Percentiles rank a stretch among this genome's conserved stretches.
These are phyloP conservation scores for Toxoplasma gondii DNA, from an alignment of 169 alveolate genomes.

Conservation along the genomic window DNA sequence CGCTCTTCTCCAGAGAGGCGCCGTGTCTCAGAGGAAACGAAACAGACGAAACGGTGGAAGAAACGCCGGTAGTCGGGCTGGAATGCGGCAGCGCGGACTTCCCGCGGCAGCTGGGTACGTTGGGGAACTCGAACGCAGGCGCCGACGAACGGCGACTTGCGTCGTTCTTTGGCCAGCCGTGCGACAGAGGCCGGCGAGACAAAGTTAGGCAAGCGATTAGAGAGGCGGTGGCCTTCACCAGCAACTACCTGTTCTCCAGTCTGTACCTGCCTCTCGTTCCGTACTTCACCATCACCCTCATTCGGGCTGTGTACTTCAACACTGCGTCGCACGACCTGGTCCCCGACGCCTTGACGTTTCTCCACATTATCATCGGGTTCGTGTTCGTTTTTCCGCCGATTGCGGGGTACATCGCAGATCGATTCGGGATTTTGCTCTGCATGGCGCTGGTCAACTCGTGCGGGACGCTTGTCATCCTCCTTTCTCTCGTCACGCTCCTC, in stretches of 20 bases:
- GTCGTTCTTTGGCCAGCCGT: too few relatives aligned
- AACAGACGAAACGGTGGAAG: too few relatives aligned
- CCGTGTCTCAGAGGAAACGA: too few relatives aligned
- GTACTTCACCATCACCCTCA: conserved; percentile 24
- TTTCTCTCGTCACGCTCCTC: conserved; percentile 22
- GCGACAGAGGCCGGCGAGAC: neutral
- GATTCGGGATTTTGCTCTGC: neutral
- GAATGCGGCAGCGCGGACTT: too few relatives aligned
- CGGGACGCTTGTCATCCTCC: conserved; percentile 26
- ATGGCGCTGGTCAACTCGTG: conserved; percentile 7
- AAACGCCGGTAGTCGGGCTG: too few relatives aligned
- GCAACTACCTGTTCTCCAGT: neutral
- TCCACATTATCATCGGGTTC: conserved; percentile 23
- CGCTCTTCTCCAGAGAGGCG: too few relatives aligned
- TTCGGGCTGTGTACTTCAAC: conserved; percentile 46
- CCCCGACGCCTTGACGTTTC: conserved; percentile 2
- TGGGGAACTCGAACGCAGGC: too few relatives aligned
- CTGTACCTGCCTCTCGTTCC: conserved; percentile 33
- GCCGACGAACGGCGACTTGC: too few relatives aligned
- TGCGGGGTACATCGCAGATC: conserved; percentile 26
- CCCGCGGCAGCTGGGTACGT: too few relatives aligned
- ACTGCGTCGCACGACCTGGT: conserved; percentile 37
- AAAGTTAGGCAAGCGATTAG: neutral
- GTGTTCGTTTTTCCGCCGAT: conserved; percentile 47
- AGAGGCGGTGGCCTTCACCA: neutral